phyloP scores from a whole-genome alignment of 805 yeast genomes.

The Candida succiphila region DNA sequence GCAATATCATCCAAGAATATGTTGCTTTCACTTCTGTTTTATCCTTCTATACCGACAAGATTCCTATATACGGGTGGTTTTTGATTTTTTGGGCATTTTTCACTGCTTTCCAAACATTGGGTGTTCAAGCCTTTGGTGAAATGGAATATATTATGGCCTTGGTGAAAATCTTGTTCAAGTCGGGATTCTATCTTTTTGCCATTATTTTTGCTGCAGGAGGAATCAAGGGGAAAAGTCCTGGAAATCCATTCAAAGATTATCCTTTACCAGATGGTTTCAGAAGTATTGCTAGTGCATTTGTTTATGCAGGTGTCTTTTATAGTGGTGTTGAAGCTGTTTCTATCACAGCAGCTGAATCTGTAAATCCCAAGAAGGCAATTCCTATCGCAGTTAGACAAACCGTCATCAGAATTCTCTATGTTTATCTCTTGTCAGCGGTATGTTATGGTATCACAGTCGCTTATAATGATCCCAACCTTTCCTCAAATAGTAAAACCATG shows the following conservation, averaged over 20 bases:
- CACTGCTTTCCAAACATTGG: slow-evolving; percentile 37
- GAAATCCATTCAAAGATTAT: slow-evolving; percentile 21
- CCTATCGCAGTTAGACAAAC: slow-evolving; percentile 49
- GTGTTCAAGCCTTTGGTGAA: slow-evolving; percentile 48
- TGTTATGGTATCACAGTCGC: slow-evolving; percentile 48
- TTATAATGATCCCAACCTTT: slow-evolving; percentile 35
- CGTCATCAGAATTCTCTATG: slow-evolving; percentile 40
- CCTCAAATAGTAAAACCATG: slow-evolving; percentile 20
- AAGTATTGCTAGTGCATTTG: slow-evolving; percentile 44
- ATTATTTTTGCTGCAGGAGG: slow-evolving; percentile 37
- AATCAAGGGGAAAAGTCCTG: slow-evolving; percentile 21
- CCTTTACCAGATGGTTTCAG: slow-evolving; percentile 38
- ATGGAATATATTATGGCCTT: slow-evolving; percentile 45
- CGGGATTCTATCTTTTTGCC: slow-evolving; percentile 42
- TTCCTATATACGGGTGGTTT: slow-evolving; percentile 47
- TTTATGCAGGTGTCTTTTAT: slow-evolving; percentile 50
- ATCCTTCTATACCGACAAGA: slow-evolving; percentile 37
- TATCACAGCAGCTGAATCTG: slow-evolving; percentile 51
- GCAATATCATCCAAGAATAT: slow-evolving; percentile 45
- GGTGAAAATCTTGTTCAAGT: slow-evolving; percentile 33
- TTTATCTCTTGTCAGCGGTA: slow-evolving; percentile 44
- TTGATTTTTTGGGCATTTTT: slow-evolving; percentile 43
- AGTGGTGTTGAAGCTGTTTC: slow-evolving; percentile 51
- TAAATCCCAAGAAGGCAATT: slow-evolving; percentile 46
- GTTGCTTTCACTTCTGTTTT: slow-evolving; percentile 41